Percentiles rank a stretch among this genome's conserved stretches.
Conservation (phyloP, 2,329 filamentous ascomycete genomes). For the Paramyrothecium roridum region DNA sequence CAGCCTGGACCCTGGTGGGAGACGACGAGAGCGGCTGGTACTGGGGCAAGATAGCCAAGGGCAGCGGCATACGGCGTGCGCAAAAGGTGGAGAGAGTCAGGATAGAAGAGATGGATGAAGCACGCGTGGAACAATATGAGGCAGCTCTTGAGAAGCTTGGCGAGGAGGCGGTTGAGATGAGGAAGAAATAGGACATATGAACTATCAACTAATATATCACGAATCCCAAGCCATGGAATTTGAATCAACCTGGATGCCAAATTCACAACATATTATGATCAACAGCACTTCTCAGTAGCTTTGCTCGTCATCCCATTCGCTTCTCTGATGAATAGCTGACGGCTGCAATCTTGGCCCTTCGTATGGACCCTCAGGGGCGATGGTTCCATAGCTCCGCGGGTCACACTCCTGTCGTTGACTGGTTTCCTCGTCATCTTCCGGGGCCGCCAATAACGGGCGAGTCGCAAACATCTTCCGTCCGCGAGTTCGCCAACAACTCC, state of each 20-base stretch:
- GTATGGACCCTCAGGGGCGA: neutral
- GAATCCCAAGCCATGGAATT: slow-evolving; percentile 10
- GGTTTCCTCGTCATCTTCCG: slow-evolving; percentile 21
- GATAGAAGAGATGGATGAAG: slow-evolving; percentile 45
- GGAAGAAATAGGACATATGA: slow-evolving; percentile 15
- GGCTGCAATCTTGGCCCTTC: neutral
- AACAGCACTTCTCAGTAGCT: neutral
- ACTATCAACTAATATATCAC: slow-evolving; percentile 4
- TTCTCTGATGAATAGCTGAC: neutral
- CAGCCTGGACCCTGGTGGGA: slow-evolving; percentile 83
- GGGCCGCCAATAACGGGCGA: slow-evolving; percentile 20
- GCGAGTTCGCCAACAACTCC: slow-evolving; percentile 19
- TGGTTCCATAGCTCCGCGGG: neutral
- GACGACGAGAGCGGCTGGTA: slow-evolving; percentile 89
- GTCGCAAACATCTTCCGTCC: slow-evolving; percentile 10
- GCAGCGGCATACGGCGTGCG: slow-evolving; percentile 43
- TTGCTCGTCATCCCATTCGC: neutral
- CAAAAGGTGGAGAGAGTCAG: slow-evolving; percentile 45
- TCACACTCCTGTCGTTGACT: neutral
- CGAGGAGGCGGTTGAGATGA: slow-evolving; percentile 48
- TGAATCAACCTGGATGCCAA: neutral
- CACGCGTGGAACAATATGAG: slow-evolving; percentile 46
- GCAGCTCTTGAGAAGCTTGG: slow-evolving; percentile 60
- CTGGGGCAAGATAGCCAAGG: slow-evolving; percentile 73
- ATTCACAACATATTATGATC: no score